Evolutionary conservation across 2,329 filamentous ascomycete genomes (phyloP), one percentile per base, ranked within the genome.

Genomic region (Didymellaceae sp.): DNA sequence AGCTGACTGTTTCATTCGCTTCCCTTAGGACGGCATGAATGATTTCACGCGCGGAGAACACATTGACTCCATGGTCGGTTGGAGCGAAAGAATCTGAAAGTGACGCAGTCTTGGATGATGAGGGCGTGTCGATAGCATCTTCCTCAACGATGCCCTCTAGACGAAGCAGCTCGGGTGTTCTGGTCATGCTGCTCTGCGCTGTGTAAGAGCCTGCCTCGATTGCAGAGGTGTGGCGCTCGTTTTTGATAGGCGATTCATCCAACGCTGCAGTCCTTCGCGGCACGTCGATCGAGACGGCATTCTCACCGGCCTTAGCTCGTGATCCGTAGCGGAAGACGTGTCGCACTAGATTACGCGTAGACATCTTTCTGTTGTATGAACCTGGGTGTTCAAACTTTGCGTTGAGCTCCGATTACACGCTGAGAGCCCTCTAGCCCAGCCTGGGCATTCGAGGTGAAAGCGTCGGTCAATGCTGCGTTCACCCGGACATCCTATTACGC

Each of bases 281-380:
- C 6, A 26, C 22, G 9, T 9, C 22, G 31, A 35, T 25, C 24
- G 26, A 46, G 32, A 32, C 7, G 7, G 16, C 20, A 31, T 21
- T 41, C 11, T 22, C 34, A 21, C 18, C 24, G 6, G 30, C 22
- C n/a, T 18, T 54, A 2, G 21, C 14, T 13, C 55, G 34, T 5
- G 45, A 10, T 7, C 45, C 38, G 14, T 58, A 47, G 18, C 54
- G 58, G 34, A 64, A 62, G 21, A 61, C 48, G 31, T 58, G 54
- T 17, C 54, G 59, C 2, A 64, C 34, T 1, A 62, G 40, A 16
- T 40, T 39, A 8, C 34, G 28, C 16, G 46, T 42, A 7, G 28
- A 40, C 46, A 50, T 50, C 13, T 20, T 16, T 16, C 4, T 18
- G 1, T 14, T 2, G 6, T n/a, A n/a, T 1, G 10, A 10, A 13